Evolutionary conservation across 2,329 filamentous ascomycete genomes (phyloP).

Genomic region (Plectosphaerella plurivora): DNA sequence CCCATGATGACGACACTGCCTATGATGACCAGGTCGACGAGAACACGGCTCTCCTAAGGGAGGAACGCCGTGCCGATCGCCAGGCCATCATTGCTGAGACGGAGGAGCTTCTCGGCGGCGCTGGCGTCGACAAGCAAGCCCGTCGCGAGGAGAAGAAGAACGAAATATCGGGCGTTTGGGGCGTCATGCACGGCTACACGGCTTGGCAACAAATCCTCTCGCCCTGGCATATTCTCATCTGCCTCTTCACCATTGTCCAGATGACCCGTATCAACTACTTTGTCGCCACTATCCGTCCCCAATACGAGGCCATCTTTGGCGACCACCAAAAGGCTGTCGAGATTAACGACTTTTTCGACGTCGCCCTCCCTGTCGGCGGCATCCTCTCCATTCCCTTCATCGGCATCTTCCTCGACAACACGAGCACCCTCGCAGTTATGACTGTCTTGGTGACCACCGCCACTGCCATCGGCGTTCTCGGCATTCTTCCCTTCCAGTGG

Average conservation of each 20-base stretch:
- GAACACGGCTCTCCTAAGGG: conserved; percentile 47
- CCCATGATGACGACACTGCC: conserved; percentile 23
- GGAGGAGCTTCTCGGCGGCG: conserved; percentile 65
- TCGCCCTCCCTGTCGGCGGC: conserved; percentile 73
- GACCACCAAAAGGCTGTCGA: conserved; percentile 56
- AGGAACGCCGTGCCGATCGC: conserved; percentile 55
- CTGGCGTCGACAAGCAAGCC: conserved; percentile 57
- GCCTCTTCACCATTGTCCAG: conserved; percentile 72
- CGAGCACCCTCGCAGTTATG: conserved; percentile 68
- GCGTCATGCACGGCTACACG: conserved; percentile 70
- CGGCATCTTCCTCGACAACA: conserved; percentile 72
- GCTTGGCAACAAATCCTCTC: conserved; percentile 70
- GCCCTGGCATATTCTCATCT: conserved; percentile 82
- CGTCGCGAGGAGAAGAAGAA: conserved; percentile 66
- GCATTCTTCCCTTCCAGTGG: conserved; percentile 64
- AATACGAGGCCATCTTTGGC: conserved; percentile 73
- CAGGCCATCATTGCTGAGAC: conserved; percentile 66
- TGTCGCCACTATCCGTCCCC: conserved; percentile 77
- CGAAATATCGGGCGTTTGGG: conserved; percentile 75
- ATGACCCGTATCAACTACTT: conserved; percentile 90
- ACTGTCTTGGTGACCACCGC: conserved; percentile 64
- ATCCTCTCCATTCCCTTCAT: conserved; percentile 85
- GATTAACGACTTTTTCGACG: conserved; percentile 82
- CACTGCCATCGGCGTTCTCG: conserved; percentile 71
- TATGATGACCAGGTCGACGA: conserved; percentile 56